These are phyloP conservation scores for Plasmodium sp. DNA, from an alignment of 169 alveolate genomes.

Conservation along the genomic window DNA sequence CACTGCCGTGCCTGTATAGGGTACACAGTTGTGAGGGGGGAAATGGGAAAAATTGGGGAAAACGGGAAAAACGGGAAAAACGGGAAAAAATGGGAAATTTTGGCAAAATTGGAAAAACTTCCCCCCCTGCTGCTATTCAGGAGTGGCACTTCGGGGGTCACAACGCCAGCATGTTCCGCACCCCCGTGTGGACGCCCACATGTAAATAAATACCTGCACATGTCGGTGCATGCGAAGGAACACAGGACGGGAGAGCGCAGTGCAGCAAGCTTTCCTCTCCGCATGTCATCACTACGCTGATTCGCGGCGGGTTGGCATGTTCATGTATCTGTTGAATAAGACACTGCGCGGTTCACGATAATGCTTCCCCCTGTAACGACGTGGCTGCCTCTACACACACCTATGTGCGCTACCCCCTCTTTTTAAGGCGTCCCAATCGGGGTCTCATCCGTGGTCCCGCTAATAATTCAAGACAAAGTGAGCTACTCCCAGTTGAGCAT, in stretches of 20 bases:
- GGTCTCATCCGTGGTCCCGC: conserved; percentile 84
- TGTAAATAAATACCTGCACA: neutral
- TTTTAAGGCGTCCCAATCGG: conserved; percentile 91
- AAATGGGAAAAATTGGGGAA: neutral
- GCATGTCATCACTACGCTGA: neutral
- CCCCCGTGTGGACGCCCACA: neutral
- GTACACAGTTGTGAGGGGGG: neutral
- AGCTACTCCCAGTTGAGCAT: conserved; percentile 85
- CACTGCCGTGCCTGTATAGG: neutral
- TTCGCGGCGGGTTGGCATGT: neutral
- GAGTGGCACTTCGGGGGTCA: neutral
- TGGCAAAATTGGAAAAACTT: neutral
- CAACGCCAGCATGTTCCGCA: neutral
- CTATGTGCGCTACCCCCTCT: neutral
- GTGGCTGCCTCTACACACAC: neutral
- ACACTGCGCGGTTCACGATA: neutral
- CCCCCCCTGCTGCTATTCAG: neutral
- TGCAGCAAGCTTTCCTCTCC: neutral
- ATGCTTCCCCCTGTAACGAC: neutral
- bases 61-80: neutral
- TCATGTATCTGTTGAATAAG: neutral
- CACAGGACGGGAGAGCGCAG: neutral
- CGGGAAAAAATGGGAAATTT: neutral
- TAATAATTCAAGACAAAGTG: conserved; percentile 86
- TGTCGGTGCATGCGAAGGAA: neutral